phyloP scores from a whole-genome alignment of 495 filamentous ascomycete species.

The Xanthoparmelia taractica region DNA sequence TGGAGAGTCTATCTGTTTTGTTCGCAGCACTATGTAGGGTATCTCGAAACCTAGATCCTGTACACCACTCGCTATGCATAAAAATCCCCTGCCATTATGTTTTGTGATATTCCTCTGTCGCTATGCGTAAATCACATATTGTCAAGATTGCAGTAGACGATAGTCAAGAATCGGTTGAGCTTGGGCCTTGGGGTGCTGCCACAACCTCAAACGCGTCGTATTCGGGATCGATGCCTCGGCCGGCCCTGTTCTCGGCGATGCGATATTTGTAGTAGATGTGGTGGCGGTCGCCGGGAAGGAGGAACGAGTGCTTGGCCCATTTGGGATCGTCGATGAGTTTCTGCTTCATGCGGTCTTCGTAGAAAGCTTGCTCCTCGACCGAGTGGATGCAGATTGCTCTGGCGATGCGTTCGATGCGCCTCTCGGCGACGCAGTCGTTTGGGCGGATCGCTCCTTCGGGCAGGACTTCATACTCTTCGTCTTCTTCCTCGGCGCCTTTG shows the following conservation, averaged over 20 bases:
- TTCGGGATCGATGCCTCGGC: constrained; percentile 7
- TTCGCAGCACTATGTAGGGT: constrained; percentile 9
- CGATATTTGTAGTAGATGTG: constrained; percentile 14
- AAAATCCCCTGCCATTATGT: background rate
- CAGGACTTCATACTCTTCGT: constrained; percentile 5
- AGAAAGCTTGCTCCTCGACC: background rate
- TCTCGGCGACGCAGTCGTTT: background rate
- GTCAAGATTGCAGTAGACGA: background rate
- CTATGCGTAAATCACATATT: background rate
- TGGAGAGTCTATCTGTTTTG: background rate
- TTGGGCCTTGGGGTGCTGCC: background rate
- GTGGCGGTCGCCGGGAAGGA: constrained; percentile 4
- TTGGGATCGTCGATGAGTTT: background rate
- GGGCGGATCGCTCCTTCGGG: constrained; percentile 9
- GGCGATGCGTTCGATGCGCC: constrained; percentile 5
- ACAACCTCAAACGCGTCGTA: background rate
- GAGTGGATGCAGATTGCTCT: background rate
- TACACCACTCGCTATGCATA: background rate
- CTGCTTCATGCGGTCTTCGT: constrained; percentile 1
- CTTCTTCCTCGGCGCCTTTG: background rate
- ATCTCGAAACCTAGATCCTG: background rate
- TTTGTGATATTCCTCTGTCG: background rate
- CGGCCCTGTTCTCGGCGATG: constrained; percentile 12
- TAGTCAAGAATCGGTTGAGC: background rate
- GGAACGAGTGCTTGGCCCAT: background rate